Conservation (phyloP, 768 basidiomycete species). For the Tylopilus rubrobrunneus region DNA sequence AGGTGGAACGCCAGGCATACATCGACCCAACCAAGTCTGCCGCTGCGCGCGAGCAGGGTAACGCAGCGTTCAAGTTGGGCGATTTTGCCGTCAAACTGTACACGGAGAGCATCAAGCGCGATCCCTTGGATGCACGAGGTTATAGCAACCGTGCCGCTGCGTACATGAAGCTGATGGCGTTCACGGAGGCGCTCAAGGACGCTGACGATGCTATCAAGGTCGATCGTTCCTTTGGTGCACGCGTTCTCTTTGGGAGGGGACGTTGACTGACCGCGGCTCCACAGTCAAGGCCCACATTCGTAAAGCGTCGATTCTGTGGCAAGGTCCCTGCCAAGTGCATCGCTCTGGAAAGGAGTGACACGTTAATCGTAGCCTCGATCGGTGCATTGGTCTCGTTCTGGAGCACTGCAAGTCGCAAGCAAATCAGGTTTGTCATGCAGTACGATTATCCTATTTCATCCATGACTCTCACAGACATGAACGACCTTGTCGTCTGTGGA, state of each 20-base stretch:
- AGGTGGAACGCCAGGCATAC: constrained; percentile 78
- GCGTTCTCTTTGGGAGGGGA: neutral
- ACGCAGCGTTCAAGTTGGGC: constrained; percentile 84
- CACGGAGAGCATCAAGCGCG: constrained; percentile 94
- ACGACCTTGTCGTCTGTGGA: too few species aligned
- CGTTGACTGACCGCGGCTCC: neutral
- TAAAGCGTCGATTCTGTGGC: constrained; percentile 80
- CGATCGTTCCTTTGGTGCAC: constrained; percentile 78
- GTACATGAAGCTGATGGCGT: constrained; percentile 89
- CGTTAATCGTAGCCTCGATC: too few species aligned
- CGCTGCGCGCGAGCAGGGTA: constrained; percentile 87
- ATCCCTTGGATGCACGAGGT: constrained; percentile 83
- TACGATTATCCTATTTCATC: too few species aligned
- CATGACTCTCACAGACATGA: too few species aligned
- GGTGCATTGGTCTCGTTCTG: too few species aligned
- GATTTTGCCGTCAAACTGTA: constrained; percentile 95
- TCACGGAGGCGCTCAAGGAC: constrained; percentile 96
- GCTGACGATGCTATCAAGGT: constrained; percentile 89
- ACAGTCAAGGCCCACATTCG: constrained; percentile 91
- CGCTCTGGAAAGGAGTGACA: too few species aligned
- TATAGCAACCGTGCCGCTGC: constrained; percentile 99
- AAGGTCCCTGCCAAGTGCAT: too few species aligned
- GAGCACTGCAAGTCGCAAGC: too few species aligned
- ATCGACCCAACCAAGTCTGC: constrained; percentile 83
- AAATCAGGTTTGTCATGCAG: too few species aligned